phyloP scores from a whole-genome alignment of 2,329 filamentous ascomycete species.

The Ophiostoma himal-ulmi region DNA sequence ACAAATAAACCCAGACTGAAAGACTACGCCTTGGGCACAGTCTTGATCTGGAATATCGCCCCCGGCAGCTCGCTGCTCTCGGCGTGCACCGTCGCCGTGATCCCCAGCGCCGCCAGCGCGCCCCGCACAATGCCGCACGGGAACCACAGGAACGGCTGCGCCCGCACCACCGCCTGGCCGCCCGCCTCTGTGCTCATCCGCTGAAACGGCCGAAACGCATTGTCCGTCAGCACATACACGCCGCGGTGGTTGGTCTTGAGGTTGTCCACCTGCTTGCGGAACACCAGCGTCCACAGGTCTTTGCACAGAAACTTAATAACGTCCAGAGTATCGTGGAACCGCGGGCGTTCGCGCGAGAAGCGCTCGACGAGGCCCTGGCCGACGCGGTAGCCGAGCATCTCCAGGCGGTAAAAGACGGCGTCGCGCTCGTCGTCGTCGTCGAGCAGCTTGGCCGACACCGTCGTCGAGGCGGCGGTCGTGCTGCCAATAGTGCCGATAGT shows the following conservation, averaged over 20 bases:
- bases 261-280: constrained; percentile 96
- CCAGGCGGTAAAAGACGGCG: constrained; percentile 76
- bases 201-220: constrained; percentile 78
- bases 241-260: constrained; percentile 96
- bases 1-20: background rate
- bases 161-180: constrained; percentile 64
- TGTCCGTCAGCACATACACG: constrained; percentile 93
- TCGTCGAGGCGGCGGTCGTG: background rate
- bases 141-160: constrained; percentile 91
- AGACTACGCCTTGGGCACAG: constrained; percentile 58
- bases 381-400: constrained; percentile 82
- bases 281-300: constrained; percentile 91
- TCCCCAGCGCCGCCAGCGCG: constrained; percentile 84
- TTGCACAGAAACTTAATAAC: constrained; percentile 99
- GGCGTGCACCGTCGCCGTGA: constrained; percentile 84
- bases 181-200: constrained; percentile 81
- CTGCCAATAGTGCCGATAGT: constrained; percentile 19
- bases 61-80: constrained; percentile 81
- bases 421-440: constrained; percentile 81
- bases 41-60: constrained; percentile 95
- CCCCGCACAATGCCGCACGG: constrained; percentile 89
- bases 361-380: constrained; percentile 88
- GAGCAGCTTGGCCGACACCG: constrained; percentile 30
- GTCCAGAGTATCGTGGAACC: constrained; percentile 87
- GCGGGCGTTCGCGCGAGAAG: constrained; percentile 79